Conservation (phyloP, 257 asterid species). For the Fraxinus excelsior region DNA sequence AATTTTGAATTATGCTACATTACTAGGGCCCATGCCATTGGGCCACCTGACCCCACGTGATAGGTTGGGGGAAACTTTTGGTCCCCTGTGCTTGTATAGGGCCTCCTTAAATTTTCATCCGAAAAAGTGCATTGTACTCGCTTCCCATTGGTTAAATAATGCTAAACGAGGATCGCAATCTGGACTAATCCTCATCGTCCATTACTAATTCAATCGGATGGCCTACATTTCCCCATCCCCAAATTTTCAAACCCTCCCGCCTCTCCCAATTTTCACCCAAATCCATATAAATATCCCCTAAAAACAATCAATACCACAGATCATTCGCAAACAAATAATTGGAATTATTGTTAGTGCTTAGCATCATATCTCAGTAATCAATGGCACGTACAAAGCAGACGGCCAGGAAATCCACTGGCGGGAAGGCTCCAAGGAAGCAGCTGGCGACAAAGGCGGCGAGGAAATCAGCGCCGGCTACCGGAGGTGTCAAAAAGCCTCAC, state of each 20-base stretch:
- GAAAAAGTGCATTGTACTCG: not conserved
- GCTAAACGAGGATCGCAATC: not conserved
- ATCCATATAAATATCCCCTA: constrained; percentile 16
- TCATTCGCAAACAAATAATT: not conserved
- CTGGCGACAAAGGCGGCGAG: constrained; percentile 42
- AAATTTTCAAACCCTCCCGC: constrained; percentile 23
- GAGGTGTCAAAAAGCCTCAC: constrained; percentile 45
- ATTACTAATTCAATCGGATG: not conserved
- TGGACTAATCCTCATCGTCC: not conserved
- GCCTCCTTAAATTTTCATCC: not conserved
- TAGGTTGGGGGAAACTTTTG: too few relatives aligned
- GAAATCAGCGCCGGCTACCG: constrained; percentile 42
- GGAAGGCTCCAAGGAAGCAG: constrained; percentile 40
- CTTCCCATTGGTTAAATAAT: constrained; percentile 15
- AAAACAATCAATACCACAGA: not conserved
- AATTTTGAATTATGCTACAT: too few relatives aligned
- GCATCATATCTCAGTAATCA: not conserved
- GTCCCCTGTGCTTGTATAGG: too few relatives aligned
- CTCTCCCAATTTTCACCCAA: constrained; percentile 5
- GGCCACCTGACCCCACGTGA: too few relatives aligned
- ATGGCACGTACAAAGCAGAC: constrained; percentile 42
- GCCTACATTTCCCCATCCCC: not conserved
- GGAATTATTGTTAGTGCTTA: not conserved
- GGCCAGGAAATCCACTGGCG: constrained; percentile 39
- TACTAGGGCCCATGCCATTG: too few relatives aligned